These are phyloP conservation scores for Talaromyces sp. DNA, from an alignment of 2,329 filamentous ascomycete genomes.

Conservation along the genomic window DNA sequence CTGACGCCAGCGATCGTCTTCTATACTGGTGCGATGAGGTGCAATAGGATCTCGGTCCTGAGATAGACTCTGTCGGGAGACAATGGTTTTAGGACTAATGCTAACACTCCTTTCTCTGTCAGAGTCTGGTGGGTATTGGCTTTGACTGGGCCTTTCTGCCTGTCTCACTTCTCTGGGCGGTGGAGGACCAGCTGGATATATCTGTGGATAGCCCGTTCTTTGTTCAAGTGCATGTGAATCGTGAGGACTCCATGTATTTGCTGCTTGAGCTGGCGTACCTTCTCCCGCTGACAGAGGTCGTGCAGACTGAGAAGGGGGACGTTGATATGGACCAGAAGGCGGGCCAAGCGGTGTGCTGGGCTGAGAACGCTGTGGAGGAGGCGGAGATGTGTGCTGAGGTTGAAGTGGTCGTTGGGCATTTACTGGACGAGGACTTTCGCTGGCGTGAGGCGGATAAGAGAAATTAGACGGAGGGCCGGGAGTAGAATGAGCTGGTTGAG, in stretches of 20 bases:
- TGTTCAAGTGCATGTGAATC: slow-evolving; percentile 30
- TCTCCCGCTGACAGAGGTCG: slow-evolving; percentile 39
- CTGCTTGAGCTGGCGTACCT: slow-evolving; percentile 29
- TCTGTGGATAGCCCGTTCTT: slow-evolving; percentile 30
- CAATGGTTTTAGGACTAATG: slow-evolving; percentile 70
- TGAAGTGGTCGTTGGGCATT: slow-evolving; percentile 30
- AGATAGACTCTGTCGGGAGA: slow-evolving; percentile 30
- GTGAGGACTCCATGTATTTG: slow-evolving; percentile 32
- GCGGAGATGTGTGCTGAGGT: slow-evolving; percentile 36
- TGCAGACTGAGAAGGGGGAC: slow-evolving; percentile 34
- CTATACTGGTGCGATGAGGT: slow-evolving; percentile 25
- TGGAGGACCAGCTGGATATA: slow-evolving; percentile 26
- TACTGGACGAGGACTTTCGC: slow-evolving; percentile 35
- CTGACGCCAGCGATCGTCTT: slow-evolving; percentile 30
- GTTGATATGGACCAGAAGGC: slow-evolving; percentile 33
- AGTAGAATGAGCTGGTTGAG: slow-evolving; percentile 40
- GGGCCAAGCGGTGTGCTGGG: slow-evolving; percentile 50
- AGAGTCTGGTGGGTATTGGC: slow-evolving; percentile 48
- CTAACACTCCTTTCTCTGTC: slow-evolving; percentile 70
- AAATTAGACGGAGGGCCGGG: slow-evolving; percentile 34
- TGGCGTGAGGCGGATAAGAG: slow-evolving; percentile 32
- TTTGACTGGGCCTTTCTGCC: slow-evolving; percentile 25
- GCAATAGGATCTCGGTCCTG: slow-evolving; percentile 26
- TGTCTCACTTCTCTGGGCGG: slow-evolving; percentile 43
- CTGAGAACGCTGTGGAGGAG: slow-evolving; percentile 40